These are phyloP conservation scores for Plicaturopsis crispa DNA, from an alignment of 768 basidiomycete species.

Conservation along the genomic window DNA sequence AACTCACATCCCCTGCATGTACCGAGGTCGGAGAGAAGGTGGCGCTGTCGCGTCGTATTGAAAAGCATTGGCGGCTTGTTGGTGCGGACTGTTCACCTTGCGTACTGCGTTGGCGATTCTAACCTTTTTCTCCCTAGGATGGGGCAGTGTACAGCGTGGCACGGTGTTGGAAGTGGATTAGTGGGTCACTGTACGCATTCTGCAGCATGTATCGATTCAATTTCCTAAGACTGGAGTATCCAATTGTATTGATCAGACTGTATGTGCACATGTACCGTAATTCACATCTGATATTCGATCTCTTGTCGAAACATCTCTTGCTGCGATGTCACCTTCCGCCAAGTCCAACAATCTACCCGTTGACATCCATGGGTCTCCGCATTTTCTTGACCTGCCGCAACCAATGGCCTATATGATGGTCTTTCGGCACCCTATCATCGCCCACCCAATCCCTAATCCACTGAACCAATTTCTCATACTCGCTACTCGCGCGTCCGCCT, in stretches of 20 bases:
- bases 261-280: too few relatives aligned
- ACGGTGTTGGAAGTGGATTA: conserved; percentile 77
- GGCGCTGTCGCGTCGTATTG: conserved; percentile 87
- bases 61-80: conserved; percentile 97
- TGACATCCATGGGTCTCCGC: too few relatives aligned
- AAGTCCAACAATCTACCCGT: too few relatives aligned
- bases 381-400: too few relatives aligned
- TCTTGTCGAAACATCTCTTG: too few relatives aligned
- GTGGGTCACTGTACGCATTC: conserved; percentile 2
- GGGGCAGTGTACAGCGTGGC: conserved; percentile 82
- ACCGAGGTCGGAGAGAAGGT: conserved; percentile 98
- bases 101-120: not conserved
- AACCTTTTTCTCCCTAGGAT: conserved; percentile 24
- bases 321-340: too few relatives aligned
- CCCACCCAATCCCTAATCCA: conserved; percentile 62
- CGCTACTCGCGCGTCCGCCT: conserved; percentile 23
- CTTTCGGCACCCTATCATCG: conserved; percentile 32
- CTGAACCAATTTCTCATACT: conserved; percentile 35
- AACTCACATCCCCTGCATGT: conserved; percentile 90
- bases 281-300: too few relatives aligned
- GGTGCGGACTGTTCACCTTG: conserved; percentile 49
- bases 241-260: too few relatives aligned
- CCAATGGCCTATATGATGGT: conserved; percentile 8
- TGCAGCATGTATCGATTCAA: too few relatives aligned
- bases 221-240: too few relatives aligned